Base-by-base conservation (phyloP, 73 alveolate genomes). In the Paramecium primaurelia region DNA sequence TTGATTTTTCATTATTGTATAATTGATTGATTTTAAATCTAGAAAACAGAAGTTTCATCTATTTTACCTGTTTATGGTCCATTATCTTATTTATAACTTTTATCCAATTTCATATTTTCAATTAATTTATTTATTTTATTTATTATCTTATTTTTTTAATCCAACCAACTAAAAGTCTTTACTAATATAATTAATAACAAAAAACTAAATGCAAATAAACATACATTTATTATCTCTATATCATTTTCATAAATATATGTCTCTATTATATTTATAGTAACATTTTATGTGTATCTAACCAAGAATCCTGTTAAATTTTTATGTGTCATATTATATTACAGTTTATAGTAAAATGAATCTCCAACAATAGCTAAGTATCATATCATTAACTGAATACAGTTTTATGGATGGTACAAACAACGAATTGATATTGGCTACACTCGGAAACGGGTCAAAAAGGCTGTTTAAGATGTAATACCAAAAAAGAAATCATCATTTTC, bases 381-480 rank as follows among this genome's bases (percentile, higher is more conserved):
- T 64, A 64, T 25, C 69, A 54, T 54, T 54, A 6, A 54, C 34
- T 64, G 10, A 64, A 64, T 64, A 64, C 84, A 32, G 9, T 64
- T 34, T 18, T 64, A 12, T 11, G 18, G 49, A 28, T 64, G 51
- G 47, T 64, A 64, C 2, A 64, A 28, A 64, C 84, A 64, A 12
- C 16, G 51, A 32, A 64, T 64, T 32, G 28, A 12, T 28, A 64
- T 26, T 32, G 84, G 84, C 28, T 64, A 12, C 22, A 64, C 84
- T 64, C 26, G 4, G 14, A 80, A 80, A 16, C 73, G 22, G 6
- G 91, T 80, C 36, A 80, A 45, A 47, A 80, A 80, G 25, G 91
- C 91, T 22, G 36, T 47, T 40, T 40, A 25, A 45, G 91, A 22
- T 7, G 91, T 80, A 18, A 80, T 80, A 16, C 91, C 91, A 80